phyloP scores from a whole-genome alignment of 495 filamentous ascomycete genomes.

The Penicillium herquei region DNA sequence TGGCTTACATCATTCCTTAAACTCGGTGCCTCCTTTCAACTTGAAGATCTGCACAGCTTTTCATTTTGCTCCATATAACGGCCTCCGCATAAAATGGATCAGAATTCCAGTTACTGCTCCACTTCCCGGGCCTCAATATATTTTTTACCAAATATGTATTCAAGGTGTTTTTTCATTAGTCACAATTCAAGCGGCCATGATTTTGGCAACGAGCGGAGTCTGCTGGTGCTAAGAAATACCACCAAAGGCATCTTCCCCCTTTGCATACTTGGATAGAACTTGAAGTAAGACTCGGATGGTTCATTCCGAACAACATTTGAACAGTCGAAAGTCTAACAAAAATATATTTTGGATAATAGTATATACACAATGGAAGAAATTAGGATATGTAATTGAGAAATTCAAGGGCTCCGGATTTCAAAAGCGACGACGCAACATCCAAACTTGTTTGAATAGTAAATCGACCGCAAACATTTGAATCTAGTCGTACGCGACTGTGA shows the following conservation, averaged over 20 bases:
- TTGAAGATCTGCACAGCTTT: not conserved
- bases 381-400: no score
- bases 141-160: not conserved
- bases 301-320: no score
- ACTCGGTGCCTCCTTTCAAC: not conserved
- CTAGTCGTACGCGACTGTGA: slow-evolving; percentile 17
- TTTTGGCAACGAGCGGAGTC: not conserved
- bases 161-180: not conserved
- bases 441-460: no score
- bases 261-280: no score
- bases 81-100: not conserved
- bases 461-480: no score
- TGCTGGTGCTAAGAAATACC: not conserved
- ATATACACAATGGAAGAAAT: no score
- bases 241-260: no score
- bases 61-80: not conserved
- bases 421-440: no score
- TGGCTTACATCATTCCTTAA: not conserved
- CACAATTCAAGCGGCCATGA: not conserved
- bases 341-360: no score
- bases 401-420: no score
- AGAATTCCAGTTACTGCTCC: not conserved
- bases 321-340: no score
- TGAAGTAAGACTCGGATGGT: no score
- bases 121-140: not conserved